phyloP scores from a whole-genome alignment of 495 filamentous ascomycete genomes.

The Lasiosphaeria ovina region DNA sequence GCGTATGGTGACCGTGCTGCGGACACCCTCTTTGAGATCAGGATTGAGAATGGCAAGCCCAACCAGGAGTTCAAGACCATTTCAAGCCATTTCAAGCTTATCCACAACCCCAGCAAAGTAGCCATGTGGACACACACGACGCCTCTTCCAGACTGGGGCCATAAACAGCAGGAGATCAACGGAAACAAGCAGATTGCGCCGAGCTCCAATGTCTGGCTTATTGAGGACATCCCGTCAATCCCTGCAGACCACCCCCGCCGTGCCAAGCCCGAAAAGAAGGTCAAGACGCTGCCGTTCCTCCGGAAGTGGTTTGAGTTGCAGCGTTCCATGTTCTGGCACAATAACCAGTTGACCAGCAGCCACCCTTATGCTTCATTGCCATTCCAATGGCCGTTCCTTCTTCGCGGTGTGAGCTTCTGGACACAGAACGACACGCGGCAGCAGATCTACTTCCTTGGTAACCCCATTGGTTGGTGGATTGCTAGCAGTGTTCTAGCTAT shows the following conservation, averaged over 20 bases:
- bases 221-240: constrained; percentile 84
- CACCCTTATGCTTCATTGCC: constrained; percentile 94
- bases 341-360: constrained; percentile 93
- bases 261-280: constrained; percentile 66
- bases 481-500: constrained; percentile 87
- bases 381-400: constrained; percentile 96
- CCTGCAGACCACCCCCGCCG: constrained; percentile 65
- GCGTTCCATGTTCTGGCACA: constrained; percentile 98
- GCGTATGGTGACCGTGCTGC: constrained; percentile 77
- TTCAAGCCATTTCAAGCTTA: constrained; percentile 88
- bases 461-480: constrained; percentile 97
- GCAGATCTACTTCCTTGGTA: constrained; percentile 98
- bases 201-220: constrained; percentile 89
- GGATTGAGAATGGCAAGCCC: constrained; percentile 80
- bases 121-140: constrained; percentile 98
- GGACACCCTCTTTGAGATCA: constrained; percentile 91
- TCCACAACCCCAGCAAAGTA: constrained; percentile 90
- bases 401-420: constrained; percentile 98
- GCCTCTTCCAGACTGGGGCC: constrained; percentile 92
- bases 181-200: constrained; percentile 95
- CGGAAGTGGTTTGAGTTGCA: constrained; percentile 96
- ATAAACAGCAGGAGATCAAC: constrained; percentile 97
- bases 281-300: constrained; percentile 82
- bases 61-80: constrained; percentile 85
- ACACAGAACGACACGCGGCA: constrained; percentile 93